A percentile compares a stretch with the other conserved stretches of the same genome.
These are phyloP conservation scores for Echites panduratus DNA, from an alignment of 257 asterid species.

Conservation along the genomic window DNA sequence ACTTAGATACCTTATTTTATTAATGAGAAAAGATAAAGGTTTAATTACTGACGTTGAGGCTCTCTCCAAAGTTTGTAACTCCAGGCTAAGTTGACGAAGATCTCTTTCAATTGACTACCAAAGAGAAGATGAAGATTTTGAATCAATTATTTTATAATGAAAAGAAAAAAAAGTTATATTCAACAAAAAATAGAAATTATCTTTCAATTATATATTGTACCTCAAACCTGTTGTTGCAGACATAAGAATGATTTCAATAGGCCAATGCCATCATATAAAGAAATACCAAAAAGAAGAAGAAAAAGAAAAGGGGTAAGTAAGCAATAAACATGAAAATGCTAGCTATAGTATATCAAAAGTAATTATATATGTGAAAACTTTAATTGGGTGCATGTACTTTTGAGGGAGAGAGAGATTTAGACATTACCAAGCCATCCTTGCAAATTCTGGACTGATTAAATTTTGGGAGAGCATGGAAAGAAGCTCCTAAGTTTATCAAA, in stretches of 20 bases:
- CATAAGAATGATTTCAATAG: background rate
- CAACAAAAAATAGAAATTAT: no score
- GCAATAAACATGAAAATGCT: background rate
- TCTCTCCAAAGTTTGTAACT: background rate
- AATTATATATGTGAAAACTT: background rate
- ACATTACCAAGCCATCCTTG: constrained; percentile 7
- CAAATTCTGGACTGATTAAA: background rate
- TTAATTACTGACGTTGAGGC: background rate
- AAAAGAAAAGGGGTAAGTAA: background rate
- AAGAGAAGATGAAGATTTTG: no score
- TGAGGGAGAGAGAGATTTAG: background rate
- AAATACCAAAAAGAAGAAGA: background rate
- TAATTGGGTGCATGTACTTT: no score
- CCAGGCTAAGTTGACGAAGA: background rate
- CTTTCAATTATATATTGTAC: background rate
- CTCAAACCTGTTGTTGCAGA: constrained; percentile 8
- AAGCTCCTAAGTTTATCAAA: background rate
- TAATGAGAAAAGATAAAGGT: no score
- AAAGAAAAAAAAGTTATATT: no score
- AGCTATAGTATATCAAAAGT: no score
- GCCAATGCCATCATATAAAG: no score
- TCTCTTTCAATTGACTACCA: constrained; percentile 7
- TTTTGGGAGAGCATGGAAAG: background rate
- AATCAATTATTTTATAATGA: no score
- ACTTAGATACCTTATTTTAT: no score